Conservation (phyloP, 73 alveolate genomes). For the Uronychia binucleata region DNA sequence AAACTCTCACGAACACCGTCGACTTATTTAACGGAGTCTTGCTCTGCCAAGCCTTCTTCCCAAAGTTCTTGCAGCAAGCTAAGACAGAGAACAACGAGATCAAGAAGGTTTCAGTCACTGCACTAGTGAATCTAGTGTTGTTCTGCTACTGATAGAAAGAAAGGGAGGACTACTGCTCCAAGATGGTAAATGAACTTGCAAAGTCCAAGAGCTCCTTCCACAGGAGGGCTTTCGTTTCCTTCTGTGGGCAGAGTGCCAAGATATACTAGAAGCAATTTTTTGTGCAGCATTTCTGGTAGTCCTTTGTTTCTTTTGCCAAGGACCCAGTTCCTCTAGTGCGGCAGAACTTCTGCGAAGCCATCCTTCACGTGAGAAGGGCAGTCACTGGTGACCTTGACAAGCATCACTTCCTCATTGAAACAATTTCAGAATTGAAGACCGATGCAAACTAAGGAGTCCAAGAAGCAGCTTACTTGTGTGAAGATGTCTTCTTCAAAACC, state of each 20-base stretch:
- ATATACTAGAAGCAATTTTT: background rate
- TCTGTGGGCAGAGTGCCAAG: background rate
- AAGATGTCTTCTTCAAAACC: background rate
- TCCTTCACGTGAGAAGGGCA: background rate
- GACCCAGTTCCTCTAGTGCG: background rate
- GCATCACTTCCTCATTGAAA: background rate
- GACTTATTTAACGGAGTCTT: background rate
- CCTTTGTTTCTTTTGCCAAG: background rate
- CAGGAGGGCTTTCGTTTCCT: background rate
- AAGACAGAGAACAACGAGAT: background rate
- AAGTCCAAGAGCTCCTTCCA: background rate
- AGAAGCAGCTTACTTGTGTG: background rate
- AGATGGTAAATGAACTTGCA: background rate
- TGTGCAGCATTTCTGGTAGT: background rate
- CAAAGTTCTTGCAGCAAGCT: background rate
- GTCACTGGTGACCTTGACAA: background rate
- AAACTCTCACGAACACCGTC: background rate
- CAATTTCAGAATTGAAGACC: background rate
- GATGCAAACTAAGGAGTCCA: background rate
- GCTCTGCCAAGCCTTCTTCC: background rate
- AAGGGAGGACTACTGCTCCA: background rate
- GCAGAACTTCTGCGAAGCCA: background rate
- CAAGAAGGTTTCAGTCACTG: background rate
- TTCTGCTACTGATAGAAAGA: background rate
- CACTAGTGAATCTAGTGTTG: background rate